Conservation (phyloP, 169 alveolate genomes). For the Cytauxzoon felis region DNA sequence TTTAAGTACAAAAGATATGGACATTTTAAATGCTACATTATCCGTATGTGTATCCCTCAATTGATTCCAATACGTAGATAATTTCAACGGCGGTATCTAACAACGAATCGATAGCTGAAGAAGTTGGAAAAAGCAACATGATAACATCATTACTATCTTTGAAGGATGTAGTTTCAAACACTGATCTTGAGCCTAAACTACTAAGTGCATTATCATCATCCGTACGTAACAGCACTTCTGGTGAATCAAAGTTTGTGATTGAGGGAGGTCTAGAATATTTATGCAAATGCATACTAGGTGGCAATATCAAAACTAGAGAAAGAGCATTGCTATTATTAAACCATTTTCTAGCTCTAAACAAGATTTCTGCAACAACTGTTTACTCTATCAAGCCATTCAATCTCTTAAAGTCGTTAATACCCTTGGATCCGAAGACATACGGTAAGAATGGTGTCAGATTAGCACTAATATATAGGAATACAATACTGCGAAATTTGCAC, state of each 20-base stretch:
- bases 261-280: slow-evolving; percentile 44
- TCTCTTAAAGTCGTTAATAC: slow-evolving; percentile 25
- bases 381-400: slow-evolving; percentile 3
- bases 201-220: slow-evolving; percentile 51
- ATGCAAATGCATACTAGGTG: slow-evolving; percentile 24
- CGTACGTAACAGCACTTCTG: slow-evolving; percentile 34
- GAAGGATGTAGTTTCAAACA: slow-evolving; percentile 15
- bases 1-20: slow-evolving; percentile 10
- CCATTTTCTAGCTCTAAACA: slow-evolving; percentile 54
- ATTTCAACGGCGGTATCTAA: slow-evolving; percentile 49
- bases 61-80: slow-evolving; percentile 16
- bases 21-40: slow-evolving; percentile 37
- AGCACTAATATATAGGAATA: slow-evolving; percentile 27
- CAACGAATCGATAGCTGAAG: slow-evolving; percentile 50
- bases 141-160: slow-evolving; percentile 18
- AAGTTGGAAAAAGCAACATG: slow-evolving; percentile 46
- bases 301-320: slow-evolving; percentile 38
- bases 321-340: slow-evolving; percentile 48
- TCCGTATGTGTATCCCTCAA: slow-evolving; percentile 27
- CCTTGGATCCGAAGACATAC: slow-evolving; percentile 34
- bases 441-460: not conserved
- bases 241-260: slow-evolving; percentile 36
- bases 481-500: slow-evolving; percentile 46
- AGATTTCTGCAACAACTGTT: slow-evolving; percentile 15
- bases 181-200: slow-evolving; percentile 50